Conservation (phyloP, 2,329 filamentous ascomycete genomes). For the Botrytis medusae region DNA sequence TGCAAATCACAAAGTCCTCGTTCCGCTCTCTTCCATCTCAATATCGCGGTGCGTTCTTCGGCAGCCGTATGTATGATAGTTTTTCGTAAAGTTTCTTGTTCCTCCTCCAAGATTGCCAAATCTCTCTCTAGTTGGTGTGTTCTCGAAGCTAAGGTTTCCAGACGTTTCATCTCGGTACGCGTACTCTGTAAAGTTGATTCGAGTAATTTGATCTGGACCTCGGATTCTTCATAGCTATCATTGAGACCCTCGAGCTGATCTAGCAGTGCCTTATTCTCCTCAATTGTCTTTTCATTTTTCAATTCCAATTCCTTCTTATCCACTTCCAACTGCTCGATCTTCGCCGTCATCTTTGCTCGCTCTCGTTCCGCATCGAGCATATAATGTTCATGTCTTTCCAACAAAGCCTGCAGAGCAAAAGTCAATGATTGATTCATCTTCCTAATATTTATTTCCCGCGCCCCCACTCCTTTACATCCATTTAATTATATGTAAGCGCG, state of each 20-base stretch:
- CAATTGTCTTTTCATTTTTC: conserved; percentile 73
- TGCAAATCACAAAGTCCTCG: conserved; percentile 74
- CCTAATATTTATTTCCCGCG: not conserved
- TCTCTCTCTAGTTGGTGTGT: conserved; percentile 80
- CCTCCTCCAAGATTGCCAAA: conserved; percentile 73
- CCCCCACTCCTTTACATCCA: not conserved
- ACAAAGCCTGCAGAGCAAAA: conserved; percentile 76
- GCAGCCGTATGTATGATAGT: conserved; percentile 66
- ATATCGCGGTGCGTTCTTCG: conserved; percentile 74
- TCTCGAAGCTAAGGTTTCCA: conserved; percentile 71
- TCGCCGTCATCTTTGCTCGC: conserved; percentile 46
- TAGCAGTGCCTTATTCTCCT: conserved; percentile 79
- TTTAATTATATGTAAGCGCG: conserved; percentile 15
- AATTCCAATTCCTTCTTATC: conserved; percentile 73
- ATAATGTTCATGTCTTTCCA: conserved; percentile 90
- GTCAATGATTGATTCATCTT: conserved; percentile 57
- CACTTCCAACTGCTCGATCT: conserved; percentile 48
- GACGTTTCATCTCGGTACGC: conserved; percentile 71
- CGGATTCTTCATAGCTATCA: conserved; percentile 73
- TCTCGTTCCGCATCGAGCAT: conserved; percentile 90
- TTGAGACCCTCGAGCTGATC: conserved; percentile 86
- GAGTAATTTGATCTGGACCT: conserved; percentile 73
- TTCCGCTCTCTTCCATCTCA: conserved; percentile 85
- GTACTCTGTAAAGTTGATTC: conserved; percentile 75
- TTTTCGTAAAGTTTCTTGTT: conserved; percentile 72